Conservation (phyloP, 2,329 filamentous ascomycete genomes). For the Ophiostoma sp. region DNA sequence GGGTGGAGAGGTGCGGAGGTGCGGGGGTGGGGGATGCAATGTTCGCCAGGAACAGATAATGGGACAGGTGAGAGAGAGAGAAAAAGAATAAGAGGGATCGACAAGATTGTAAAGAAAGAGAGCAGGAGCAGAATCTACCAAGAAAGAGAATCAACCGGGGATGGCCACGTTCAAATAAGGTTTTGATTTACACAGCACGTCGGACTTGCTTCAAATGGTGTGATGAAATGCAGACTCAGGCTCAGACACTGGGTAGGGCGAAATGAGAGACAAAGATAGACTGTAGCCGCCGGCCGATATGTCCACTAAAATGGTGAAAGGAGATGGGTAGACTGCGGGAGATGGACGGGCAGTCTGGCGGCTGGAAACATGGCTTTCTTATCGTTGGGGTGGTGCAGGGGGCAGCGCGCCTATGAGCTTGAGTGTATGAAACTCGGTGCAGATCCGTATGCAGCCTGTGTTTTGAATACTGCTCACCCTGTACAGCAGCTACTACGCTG, state of each 20-base stretch:
- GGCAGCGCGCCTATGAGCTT: neutral
- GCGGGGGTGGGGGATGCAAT: neutral
- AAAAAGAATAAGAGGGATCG: neutral
- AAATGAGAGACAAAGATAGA: constrained; percentile 3
- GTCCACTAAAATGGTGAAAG: neutral
- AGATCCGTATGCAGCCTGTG: neutral
- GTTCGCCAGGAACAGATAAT: constrained; percentile 17
- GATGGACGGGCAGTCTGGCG: neutral
- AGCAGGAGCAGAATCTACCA: neutral
- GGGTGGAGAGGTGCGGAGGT: neutral
- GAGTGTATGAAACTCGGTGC: neutral
- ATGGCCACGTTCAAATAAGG: constrained; percentile 3
- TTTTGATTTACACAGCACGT: neutral
- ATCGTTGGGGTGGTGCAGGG: neutral
- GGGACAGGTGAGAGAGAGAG: neutral
- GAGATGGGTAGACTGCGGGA: neutral
- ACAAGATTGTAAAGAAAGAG: neutral
- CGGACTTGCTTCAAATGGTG: neutral
- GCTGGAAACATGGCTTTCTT: neutral
- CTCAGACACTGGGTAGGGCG: neutral
- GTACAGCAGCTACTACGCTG: neutral
- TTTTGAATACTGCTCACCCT: neutral
- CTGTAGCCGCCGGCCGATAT: neutral
- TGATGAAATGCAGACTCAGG: neutral
- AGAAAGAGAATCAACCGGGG: neutral